A percentile compares a stretch with the other conserved stretches of the same genome.
Conservation (phyloP, 371 early-diverging fungal genomes). For the Dichotomocladium elegans region DNA sequence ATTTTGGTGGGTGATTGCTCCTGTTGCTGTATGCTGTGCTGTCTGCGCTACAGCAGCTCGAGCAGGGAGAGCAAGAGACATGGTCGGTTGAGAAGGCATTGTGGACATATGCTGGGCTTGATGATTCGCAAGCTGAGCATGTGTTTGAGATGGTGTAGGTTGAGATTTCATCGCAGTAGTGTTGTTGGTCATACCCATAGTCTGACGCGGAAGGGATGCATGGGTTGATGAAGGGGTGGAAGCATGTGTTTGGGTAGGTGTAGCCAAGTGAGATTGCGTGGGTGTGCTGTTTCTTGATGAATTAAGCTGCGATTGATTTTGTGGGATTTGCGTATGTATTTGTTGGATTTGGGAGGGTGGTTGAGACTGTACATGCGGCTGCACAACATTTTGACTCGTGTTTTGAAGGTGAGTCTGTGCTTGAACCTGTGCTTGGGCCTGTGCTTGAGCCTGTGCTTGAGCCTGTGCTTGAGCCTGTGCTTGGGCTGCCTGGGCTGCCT, state of each 20-base stretch:
- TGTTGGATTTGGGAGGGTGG: no score
- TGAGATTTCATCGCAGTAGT: constrained; percentile 12
- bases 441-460: constrained; percentile 15
- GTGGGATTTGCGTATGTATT: no score
- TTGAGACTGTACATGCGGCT: no score
- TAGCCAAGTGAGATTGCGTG: constrained; percentile 33
- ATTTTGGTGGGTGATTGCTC: constrained; percentile 12
- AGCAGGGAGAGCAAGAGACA: constrained; percentile 23
- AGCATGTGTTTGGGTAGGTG: constrained; percentile 37
- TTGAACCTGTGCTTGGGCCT: constrained; percentile 14
- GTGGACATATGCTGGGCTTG: constrained; percentile 18
- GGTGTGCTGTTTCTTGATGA: constrained; percentile 10
- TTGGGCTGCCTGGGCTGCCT: no score
- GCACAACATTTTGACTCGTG: no score
- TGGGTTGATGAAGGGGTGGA: constrained; percentile 26
- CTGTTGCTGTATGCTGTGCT: constrained; percentile 9
- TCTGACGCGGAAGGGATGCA: constrained; percentile 20
- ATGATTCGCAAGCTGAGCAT: constrained; percentile 10
- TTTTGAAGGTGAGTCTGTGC: constrained; percentile 12
- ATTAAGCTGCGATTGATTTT: constrained; percentile 24
- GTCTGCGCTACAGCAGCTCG: constrained; percentile 19
- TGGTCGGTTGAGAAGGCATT: constrained; percentile 14
- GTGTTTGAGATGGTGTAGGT: constrained; percentile 26
- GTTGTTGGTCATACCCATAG: constrained; percentile 14
- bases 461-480: constrained; percentile 22